phyloP scores from a whole-genome alignment of 108 stramenopile genomes.

The Parietichytrium sp. region DNA sequence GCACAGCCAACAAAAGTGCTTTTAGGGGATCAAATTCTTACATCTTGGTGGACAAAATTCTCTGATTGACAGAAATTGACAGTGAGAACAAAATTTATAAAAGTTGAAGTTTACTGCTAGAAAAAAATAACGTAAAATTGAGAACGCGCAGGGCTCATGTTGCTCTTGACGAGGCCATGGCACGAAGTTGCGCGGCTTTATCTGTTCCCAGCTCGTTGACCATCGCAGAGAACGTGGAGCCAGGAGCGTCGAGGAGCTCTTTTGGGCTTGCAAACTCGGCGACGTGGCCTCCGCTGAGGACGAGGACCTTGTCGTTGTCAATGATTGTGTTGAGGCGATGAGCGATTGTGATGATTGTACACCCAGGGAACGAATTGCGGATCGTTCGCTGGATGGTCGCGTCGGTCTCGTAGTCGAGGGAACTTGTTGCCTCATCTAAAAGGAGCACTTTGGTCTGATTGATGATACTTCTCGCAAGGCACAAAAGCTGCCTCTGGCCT shows the following conservation, averaged over 20 bases:
- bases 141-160: too few species aligned
- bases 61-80: too few species aligned
- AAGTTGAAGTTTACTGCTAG: too few species aligned
- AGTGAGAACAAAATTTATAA: too few species aligned
- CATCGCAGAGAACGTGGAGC: constrained; percentile 44
- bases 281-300: constrained; percentile 81
- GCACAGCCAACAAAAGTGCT: too few species aligned
- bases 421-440: constrained; percentile 85
- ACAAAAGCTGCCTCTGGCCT: constrained; percentile 85
- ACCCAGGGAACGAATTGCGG: constrained; percentile 46
- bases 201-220: constrained; percentile 54
- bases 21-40: too few species aligned
- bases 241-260: constrained; percentile 59
- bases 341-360: constrained; percentile 69
- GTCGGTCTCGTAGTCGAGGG: constrained; percentile 79
- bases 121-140: too few species aligned
- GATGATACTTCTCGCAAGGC: constrained; percentile 83
- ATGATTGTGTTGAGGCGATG: constrained; percentile 92
- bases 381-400: constrained; percentile 67
- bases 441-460: constrained; percentile 72
- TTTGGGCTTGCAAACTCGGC: constrained; percentile 55
- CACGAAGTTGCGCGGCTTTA: too few species aligned
- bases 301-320: constrained; percentile 84
- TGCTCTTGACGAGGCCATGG: too few species aligned
- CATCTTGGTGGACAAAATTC: too few species aligned